phyloP scores from a whole-genome alignment of 2,329 filamentous ascomycete genomes.

The Sporothrix brasiliensis region DNA sequence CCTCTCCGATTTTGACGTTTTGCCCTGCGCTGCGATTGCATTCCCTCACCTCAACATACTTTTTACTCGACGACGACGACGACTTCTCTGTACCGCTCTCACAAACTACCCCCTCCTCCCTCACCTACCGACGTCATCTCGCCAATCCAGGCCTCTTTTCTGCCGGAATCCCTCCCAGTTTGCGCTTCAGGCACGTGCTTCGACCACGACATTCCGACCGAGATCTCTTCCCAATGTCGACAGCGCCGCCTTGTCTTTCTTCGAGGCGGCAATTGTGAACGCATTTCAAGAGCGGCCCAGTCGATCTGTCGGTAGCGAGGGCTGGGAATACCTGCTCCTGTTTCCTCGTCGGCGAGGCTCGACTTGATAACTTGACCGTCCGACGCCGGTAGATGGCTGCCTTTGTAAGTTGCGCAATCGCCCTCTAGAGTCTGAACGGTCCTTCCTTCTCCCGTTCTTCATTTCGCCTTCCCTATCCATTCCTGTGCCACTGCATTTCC shows the following conservation, averaged over 20 bases:
- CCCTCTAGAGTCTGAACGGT: background rate
- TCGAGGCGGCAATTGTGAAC: conserved; percentile 14
- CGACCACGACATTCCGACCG: background rate
- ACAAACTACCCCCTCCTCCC: background rate
- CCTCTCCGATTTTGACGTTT: conserved; percentile 7
- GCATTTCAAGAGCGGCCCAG: no score
- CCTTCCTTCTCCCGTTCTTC: background rate
- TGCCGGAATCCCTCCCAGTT: background rate
- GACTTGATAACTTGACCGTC: background rate
- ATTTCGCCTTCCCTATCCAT: no score
- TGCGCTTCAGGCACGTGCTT: conserved; percentile 21
- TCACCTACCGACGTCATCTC: conserved; percentile 15
- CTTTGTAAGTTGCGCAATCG: conserved; percentile 25
- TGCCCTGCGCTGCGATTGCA: background rate
- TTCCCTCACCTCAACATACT: background rate
- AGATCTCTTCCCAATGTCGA: background rate
- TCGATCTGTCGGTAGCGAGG: background rate
- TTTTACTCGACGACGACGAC: background rate
- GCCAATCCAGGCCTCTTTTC: background rate
- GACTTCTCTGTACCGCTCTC: background rate
- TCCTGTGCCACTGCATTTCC: conserved; percentile 13
- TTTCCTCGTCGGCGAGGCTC: background rate
- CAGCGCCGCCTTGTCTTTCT: background rate
- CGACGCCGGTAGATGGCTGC: conserved; percentile 31
- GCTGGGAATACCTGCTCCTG: background rate